These are phyloP conservation scores for Thermothelomyces thermophilus DNA, from an alignment of 2,329 filamentous ascomycete genomes.

Conservation along the genomic window DNA sequence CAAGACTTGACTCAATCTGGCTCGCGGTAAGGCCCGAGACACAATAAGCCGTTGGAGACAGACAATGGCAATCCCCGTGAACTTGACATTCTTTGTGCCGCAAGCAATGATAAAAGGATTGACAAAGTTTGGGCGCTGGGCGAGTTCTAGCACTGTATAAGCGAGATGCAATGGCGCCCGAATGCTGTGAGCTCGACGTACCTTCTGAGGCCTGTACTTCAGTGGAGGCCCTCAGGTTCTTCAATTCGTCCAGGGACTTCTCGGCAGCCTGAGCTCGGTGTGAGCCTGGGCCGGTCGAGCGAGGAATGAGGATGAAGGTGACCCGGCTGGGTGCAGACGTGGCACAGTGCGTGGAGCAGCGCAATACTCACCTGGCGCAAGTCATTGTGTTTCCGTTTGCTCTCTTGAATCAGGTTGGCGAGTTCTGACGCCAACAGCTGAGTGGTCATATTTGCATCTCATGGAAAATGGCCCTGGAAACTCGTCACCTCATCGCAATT, in stretches of 20 bases:
- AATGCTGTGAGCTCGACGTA: conserved; percentile 34
- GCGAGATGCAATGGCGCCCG: conserved; percentile 17
- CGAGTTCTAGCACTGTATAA: conserved; percentile 57
- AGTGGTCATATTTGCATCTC: conserved; percentile 65
- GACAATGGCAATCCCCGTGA: conserved; percentile 78
- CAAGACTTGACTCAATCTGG: conserved; percentile 76
- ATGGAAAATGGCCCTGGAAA: neutral
- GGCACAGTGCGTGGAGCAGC: neutral
- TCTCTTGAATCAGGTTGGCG: conserved; percentile 86
- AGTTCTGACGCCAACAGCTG: conserved; percentile 85
- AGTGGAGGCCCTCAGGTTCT: conserved; percentile 63
- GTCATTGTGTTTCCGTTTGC: conserved; percentile 89
- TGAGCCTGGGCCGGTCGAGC: neutral
- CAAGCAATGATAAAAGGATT: conserved; percentile 94
- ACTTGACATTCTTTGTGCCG: conserved; percentile 80
- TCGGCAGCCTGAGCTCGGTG: conserved; percentile 64
- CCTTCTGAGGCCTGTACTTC: conserved; percentile 70
- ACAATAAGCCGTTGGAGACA: conserved; percentile 87
- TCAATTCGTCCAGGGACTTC: conserved; percentile 86
- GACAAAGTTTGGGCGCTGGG: conserved; percentile 73
- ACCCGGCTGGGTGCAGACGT: neutral
- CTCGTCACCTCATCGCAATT: neutral
- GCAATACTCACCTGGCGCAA: conserved; percentile 62
- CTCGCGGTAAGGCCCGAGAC: conserved; percentile 68
- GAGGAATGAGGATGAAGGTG: neutral